Base-by-base conservation (phyloP, 2,329 filamentous ascomycete species). In the Venturia carpophila region DNA sequence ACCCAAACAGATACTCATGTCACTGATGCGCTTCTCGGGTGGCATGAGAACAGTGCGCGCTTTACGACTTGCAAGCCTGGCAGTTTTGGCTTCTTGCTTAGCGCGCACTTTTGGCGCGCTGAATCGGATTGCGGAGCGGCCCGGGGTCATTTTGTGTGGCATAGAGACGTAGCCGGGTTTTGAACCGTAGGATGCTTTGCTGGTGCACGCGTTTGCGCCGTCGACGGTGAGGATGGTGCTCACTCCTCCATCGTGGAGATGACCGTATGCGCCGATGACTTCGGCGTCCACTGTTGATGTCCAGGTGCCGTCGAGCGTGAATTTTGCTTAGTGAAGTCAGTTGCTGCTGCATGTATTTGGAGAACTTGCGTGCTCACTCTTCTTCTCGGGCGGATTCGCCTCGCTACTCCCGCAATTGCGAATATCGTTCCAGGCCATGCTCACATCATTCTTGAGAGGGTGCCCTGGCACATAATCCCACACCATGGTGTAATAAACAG, bases 341-440 rank as follows among this genome's bases (percentile, higher is more conserved):
- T 21, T 9, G 17, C 10, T 2, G 41, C 15, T 27, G 24, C n/a
- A 52, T 15, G 27, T 1, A 19, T 7, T 24, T 4, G 13, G 5
- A 11, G 13, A 11, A 9, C 5, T 17, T 13, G 15, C 6, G 27
- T 4, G 5, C 42, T 64, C 9, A 52, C 60, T 45, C 30, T 63
- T 42, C 21, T 64, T 41, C 47, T 63, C 21, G 0, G 64, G 60
- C 13, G 64, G 60, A 34, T 64, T 64, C 19, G 65, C 64, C 61
- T 66, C 64, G 45, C 60, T 64, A n/a, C 41, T 65, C 10, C 64
- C 64, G 41, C 64, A 66, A 21, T 66, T 42, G n/a, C 45, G 19
- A n/a, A 66, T 41, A 21, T 66, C 64, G 17, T 66, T 66, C 64
- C 64, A 66, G 10, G 65, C 21, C 24, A 60, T 45, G 19, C 43